Percentiles rank a stretch among this genome's conserved stretches.
Evolutionary conservation across 768 basidiomycete genomes (phyloP).

Genomic region (Kwoniella pini): DNA sequence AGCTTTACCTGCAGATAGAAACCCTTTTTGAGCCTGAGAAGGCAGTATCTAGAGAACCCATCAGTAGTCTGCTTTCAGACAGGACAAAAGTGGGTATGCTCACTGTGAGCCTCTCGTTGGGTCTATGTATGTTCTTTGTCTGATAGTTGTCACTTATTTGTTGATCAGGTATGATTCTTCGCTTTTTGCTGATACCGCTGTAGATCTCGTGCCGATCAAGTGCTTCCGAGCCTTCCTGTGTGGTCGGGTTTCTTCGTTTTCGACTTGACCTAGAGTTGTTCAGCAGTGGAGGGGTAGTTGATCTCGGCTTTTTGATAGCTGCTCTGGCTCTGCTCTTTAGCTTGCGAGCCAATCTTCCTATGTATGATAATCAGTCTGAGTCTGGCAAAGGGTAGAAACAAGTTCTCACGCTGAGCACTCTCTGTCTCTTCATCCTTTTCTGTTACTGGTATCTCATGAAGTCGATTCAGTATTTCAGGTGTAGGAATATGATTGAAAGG

Average conservation of each 20-base stretch:
- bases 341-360: constrained; percentile 31
- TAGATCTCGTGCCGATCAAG: not conserved
- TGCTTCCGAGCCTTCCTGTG: not conserved
- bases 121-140: not conserved
- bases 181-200: not conserved
- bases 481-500: too few species aligned
- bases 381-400: too few species aligned
- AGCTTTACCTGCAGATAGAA: constrained; percentile 5
- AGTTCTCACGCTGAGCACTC: constrained; percentile 18
- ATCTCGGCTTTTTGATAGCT: constrained; percentile 22
- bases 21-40: not conserved
- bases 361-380: not conserved
- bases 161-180: not conserved
- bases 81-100: not conserved
- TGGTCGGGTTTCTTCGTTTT: too few species aligned
- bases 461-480: not conserved
- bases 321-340: constrained; percentile 29
- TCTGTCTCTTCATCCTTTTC: constrained; percentile 5
- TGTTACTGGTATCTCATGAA: too few species aligned
- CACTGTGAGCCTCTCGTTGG: constrained; percentile 10
- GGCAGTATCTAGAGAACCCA: not conserved
- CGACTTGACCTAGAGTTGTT: not conserved
- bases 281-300: not conserved
- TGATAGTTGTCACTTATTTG: not conserved
- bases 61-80: not conserved